phyloP scores from a whole-genome alignment of 257 asterid genomes.

The Solanum sparsipilum region DNA sequence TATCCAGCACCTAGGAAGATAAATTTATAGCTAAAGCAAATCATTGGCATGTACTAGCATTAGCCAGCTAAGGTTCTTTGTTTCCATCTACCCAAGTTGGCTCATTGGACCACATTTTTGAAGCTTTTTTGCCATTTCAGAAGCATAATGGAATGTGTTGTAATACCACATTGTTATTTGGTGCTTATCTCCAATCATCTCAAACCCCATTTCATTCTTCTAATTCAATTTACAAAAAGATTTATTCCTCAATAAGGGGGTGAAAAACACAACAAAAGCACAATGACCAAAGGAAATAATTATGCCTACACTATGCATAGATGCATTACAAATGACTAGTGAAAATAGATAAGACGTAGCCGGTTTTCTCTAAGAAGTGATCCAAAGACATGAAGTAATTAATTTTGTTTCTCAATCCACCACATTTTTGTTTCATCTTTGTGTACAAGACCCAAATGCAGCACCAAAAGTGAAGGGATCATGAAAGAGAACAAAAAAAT shows the following conservation, averaged over 20 bases:
- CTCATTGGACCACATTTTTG: conserved; percentile 4
- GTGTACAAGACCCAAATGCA: background rate
- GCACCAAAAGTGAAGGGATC: background rate
- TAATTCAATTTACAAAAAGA: background rate
- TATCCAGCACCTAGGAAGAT: background rate
- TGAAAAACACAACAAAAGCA: background rate
- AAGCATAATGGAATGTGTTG: background rate
- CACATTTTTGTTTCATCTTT: background rate
- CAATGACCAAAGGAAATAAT: background rate
- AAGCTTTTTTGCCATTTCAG: background rate
- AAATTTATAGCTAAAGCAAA: background rate
- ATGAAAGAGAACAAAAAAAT: background rate
- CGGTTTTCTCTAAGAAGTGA: background rate
- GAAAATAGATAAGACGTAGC: background rate
- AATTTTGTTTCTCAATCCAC: background rate
- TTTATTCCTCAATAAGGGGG: background rate
- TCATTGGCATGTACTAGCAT: background rate
- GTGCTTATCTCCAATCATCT: background rate
- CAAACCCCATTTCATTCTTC: background rate
- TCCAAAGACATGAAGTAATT: background rate
- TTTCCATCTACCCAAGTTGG: conserved; percentile 2
- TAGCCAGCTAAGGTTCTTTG: conserved; percentile 3
- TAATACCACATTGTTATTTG: background rate
- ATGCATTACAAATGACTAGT: background rate
- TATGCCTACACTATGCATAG: background rate